These are phyloP conservation scores for Pythium biforme DNA, from an alignment of 352 stramenopile genomes.

Conservation along the genomic window DNA sequence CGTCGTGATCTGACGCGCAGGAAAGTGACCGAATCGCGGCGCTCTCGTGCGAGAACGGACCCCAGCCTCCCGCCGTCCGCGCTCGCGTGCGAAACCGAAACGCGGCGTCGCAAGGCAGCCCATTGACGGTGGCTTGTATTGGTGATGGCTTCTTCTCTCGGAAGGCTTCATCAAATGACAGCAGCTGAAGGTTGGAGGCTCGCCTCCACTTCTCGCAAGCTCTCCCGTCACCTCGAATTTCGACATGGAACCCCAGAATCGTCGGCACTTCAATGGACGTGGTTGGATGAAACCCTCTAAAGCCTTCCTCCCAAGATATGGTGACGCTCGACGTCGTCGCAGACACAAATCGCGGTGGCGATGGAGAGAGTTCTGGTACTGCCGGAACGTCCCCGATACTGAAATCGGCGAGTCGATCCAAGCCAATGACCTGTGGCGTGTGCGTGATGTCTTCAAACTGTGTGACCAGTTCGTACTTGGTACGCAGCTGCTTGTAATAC, in stretches of 20 bases:
- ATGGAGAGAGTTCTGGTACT: conserved; percentile 36
- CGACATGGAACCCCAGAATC: conserved; percentile 64
- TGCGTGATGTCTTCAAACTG: conserved; percentile 64
- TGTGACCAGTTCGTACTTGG: conserved; percentile 50
- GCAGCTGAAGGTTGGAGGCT: conserved; percentile 51
- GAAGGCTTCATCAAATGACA: conserved; percentile 48
- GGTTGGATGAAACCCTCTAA: conserved; percentile 1
- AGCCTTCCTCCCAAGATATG: conserved; percentile 35
- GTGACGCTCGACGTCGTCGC: conserved; percentile 51
- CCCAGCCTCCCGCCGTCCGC: conserved; percentile 58
- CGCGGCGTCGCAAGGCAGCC: conserved; percentile 39
- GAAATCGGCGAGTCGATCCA: conserved; percentile 38
- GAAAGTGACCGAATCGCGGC: conserved; percentile 42
- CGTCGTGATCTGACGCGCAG: conserved; percentile 28
- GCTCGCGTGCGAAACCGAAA: conserved; percentile 69
- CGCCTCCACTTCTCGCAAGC: conserved; percentile 54
- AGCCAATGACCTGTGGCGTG: conserved; percentile 38
- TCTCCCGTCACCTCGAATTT: conserved; percentile 46
- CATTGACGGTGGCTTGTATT: conserved; percentile 34
- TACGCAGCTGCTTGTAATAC: conserved; percentile 56
- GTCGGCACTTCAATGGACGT: conserved; percentile 34
- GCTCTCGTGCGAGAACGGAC: conserved; percentile 47
- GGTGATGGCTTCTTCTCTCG: conserved; percentile 30
- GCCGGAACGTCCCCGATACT: conserved; percentile 39
- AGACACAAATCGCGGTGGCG: conserved; percentile 29